phyloP scores from a whole-genome alignment of 768 basidiomycete genomes.

The Wakefieldia striispora region DNA sequence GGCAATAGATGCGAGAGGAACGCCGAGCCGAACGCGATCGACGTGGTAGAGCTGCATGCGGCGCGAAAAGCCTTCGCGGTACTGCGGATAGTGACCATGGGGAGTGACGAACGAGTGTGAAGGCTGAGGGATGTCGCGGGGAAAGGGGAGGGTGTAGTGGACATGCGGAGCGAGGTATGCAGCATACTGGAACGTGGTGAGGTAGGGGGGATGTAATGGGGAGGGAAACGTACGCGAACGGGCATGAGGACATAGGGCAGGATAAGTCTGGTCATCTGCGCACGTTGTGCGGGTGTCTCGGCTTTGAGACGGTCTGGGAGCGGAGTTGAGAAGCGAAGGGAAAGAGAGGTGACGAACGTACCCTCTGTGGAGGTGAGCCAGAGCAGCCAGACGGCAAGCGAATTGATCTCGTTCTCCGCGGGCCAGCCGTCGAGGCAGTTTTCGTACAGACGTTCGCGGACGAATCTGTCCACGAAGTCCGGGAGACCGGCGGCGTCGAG shows the following conservation, averaged over 20 bases:
- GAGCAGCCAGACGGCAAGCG: slow-evolving; percentile 59
- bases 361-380: slow-evolving; percentile 59
- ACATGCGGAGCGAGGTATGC: slow-evolving; percentile 58
- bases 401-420: slow-evolving; percentile 43
- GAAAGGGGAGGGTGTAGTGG: slow-evolving; percentile 55
- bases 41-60: slow-evolving; percentile 30
- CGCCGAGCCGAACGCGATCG: slow-evolving; percentile 23
- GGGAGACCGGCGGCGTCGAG: slow-evolving; percentile 52
- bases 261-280: slow-evolving; percentile 32
- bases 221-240: slow-evolving; percentile 38
- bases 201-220: neutral
- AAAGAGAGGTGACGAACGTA: slow-evolving; percentile 26
- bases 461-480: slow-evolving; percentile 42
- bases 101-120: slow-evolving; percentile 33
- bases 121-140: slow-evolving; percentile 9
- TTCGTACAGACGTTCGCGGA: slow-evolving; percentile 48
- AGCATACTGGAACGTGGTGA: slow-evolving; percentile 43
- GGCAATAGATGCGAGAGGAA: slow-evolving; percentile 51
- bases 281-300: slow-evolving; percentile 28
- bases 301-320: slow-evolving; percentile 29
- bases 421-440: slow-evolving; percentile 53
- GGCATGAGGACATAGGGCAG: slow-evolving; percentile 50
- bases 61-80: slow-evolving; percentile 36
- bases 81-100: slow-evolving; percentile 50
- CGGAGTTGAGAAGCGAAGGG: slow-evolving; percentile 16